Percentiles rank a stretch among this genome's conserved stretches.
These are phyloP conservation scores for Curvularia sp. DNA, from an alignment of 2,329 filamentous ascomycete genomes.

Conservation along the genomic window DNA sequence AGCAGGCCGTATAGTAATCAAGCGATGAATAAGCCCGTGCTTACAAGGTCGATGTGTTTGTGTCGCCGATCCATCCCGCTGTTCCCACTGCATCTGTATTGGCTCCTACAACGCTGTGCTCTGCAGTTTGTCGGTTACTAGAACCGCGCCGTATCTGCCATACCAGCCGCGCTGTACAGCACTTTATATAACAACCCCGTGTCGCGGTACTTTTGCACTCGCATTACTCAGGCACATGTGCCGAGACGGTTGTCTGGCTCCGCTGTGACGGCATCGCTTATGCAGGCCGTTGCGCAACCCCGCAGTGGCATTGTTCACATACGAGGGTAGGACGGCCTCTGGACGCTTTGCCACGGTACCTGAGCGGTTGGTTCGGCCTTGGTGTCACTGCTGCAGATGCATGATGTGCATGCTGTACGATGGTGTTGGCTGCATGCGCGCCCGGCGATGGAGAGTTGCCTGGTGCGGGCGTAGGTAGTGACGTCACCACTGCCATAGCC, in stretches of 20 bases:
- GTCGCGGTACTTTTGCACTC: neutral
- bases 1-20: neutral
- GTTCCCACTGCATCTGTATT: neutral
- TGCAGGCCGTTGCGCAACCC: slow-evolving; percentile 3
- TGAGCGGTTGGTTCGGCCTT: slow-evolving; percentile 12
- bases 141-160: too few species aligned
- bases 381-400: neutral
- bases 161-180: neutral
- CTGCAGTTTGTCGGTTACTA: too few species aligned
- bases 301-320: slow-evolving; percentile 8
- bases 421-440: neutral
- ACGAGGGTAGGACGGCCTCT: neutral
- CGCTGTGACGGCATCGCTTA: slow-evolving; percentile 16
- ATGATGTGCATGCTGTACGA: neutral
- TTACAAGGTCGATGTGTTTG: neutral
- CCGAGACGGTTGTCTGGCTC: slow-evolving; percentile 14
- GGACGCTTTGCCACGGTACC: slow-evolving; percentile 13
- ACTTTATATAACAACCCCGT: neutral
- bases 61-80: neutral
- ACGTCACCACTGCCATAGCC: slow-evolving; percentile 13
- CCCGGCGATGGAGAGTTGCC: neutral
- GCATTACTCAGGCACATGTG: slow-evolving; percentile 10
- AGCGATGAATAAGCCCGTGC: neutral
- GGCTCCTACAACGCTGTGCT: neutral
- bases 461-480: neutral